These are phyloP conservation scores for Vigna nakashimae DNA, from an alignment of 306 rosid genomes.

Conservation along the genomic window DNA sequence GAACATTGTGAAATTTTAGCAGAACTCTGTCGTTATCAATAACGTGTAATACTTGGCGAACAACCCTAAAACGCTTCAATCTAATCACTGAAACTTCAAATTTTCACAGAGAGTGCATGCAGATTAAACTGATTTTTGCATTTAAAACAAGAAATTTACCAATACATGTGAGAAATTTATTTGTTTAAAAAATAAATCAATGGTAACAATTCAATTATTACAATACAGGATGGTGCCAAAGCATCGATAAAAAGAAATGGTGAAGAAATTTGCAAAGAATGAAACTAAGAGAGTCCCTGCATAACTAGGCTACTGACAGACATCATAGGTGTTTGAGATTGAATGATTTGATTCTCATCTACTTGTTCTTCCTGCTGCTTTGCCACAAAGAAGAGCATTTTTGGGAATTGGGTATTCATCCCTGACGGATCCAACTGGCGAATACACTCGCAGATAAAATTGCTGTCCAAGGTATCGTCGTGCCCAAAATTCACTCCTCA, in stretches of 20 bases:
- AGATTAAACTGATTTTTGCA: not conserved
- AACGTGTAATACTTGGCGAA: no score
- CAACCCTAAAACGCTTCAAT: no score
- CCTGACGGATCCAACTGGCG: slow-evolving; percentile 69
- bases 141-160: not conserved
- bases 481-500: slow-evolving; percentile 87
- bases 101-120: not conserved
- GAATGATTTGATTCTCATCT: slow-evolving; percentile 5
- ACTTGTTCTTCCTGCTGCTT: slow-evolving; percentile 61
- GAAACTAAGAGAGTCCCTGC: slow-evolving; percentile 27
- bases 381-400: slow-evolving; percentile 94
- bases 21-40: no score
- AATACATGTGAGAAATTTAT: not conserved
- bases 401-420: slow-evolving; percentile 87
- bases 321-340: slow-evolving; percentile 6
- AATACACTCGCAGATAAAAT: slow-evolving; percentile 83
- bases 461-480: slow-evolving; percentile 94
- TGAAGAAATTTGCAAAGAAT: slow-evolving; percentile 50
- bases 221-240: slow-evolving; percentile 1
- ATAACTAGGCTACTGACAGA: not conserved
- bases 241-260: slow-evolving; percentile 33
- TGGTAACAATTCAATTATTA: slow-evolving; percentile 25
- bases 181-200: slow-evolving; percentile 37
- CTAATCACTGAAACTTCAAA: not conserved
- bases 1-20: no score